phyloP scores from a whole-genome alignment of 768 basidiomycete species.

The Naematelia aurantialba region DNA sequence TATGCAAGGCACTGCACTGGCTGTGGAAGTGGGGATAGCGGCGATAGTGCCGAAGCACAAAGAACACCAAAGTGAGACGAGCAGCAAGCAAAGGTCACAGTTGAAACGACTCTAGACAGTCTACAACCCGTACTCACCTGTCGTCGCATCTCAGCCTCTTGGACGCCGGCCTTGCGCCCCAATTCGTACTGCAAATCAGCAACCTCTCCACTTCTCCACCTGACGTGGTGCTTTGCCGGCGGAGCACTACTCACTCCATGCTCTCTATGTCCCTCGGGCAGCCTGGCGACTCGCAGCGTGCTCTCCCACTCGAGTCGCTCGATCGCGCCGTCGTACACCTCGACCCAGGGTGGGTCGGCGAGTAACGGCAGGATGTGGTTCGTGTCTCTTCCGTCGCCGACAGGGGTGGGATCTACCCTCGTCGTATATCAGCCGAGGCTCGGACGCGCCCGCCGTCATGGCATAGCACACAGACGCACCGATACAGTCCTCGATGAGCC shows the following conservation, averaged over 20 bases:
- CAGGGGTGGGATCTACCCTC: constrained; percentile 23
- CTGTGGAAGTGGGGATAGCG: too few relatives aligned
- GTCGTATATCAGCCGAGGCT: background rate
- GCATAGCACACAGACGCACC: constrained; percentile 17
- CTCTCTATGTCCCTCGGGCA: constrained; percentile 28
- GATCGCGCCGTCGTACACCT: constrained; percentile 18
- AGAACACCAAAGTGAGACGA: too few relatives aligned
- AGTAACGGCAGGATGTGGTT: constrained; percentile 10
- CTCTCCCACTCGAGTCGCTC: constrained; percentile 14
- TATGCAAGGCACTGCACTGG: too few relatives aligned
- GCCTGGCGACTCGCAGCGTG: constrained; percentile 21
- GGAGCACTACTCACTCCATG: constrained; percentile 40
- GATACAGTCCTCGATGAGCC: constrained; percentile 40
- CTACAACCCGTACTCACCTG: too few relatives aligned
- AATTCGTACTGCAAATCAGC: constrained; percentile 26
- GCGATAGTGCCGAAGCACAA: too few relatives aligned
- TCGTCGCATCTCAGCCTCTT: constrained; percentile 31
- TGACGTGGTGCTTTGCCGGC: too few relatives aligned
- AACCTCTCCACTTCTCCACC: too few relatives aligned
- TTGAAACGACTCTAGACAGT: too few relatives aligned
- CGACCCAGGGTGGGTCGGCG: constrained; percentile 8
- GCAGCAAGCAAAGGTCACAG: too few relatives aligned
- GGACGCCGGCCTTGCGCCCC: constrained; percentile 30
- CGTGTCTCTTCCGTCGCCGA: constrained; percentile 17
- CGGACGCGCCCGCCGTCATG: too few relatives aligned